These are phyloP conservation scores for Singerocomus inundabilis DNA, from an alignment of 1,284 basidiomycete species.

Conservation along the genomic window DNA sequence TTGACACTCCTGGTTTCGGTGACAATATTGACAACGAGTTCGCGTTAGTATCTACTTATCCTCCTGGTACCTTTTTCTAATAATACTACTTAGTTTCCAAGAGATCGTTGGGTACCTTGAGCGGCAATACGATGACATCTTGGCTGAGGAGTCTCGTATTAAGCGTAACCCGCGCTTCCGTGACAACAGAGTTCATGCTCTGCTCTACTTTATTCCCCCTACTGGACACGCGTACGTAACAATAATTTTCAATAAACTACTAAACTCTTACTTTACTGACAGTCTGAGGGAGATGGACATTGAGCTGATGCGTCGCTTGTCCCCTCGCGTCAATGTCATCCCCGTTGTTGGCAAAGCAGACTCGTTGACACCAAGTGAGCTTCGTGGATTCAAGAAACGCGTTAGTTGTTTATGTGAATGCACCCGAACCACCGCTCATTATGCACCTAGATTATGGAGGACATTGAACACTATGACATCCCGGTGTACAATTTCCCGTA, in stretches of 20 bases:
- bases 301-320: constrained; percentile 95
- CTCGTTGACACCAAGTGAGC: constrained; percentile 87
- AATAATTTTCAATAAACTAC: neutral
- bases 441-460: constrained; percentile 86
- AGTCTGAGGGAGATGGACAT: constrained; percentile 99
- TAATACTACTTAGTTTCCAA: constrained; percentile 64
- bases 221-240: constrained; percentile 69
- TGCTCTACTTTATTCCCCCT: constrained; percentile 98
- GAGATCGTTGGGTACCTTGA: constrained; percentile 98
- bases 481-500: constrained; percentile 99
- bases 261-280: constrained; percentile 2
- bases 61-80: constrained; percentile 11
- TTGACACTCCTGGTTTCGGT: constrained; percentile 98
- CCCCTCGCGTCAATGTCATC: constrained; percentile 97
- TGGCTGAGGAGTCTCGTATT: constrained; percentile 98
- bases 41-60: constrained; percentile 60
- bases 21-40: constrained; percentile 99
- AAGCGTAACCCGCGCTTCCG: constrained; percentile 99
- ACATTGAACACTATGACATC: constrained; percentile 98
- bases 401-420: constrained; percentile 45
- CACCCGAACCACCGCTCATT: constrained; percentile 8
- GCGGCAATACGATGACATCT: constrained; percentile 98
- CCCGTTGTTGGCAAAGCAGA: constrained; percentile 99
- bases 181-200: constrained; percentile 94
- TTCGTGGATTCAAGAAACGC: constrained; percentile 95